Evolutionary conservation across 768 basidiomycete genomes (phyloP).

Genomic region (Goffeauzyma gilvescens): DNA sequence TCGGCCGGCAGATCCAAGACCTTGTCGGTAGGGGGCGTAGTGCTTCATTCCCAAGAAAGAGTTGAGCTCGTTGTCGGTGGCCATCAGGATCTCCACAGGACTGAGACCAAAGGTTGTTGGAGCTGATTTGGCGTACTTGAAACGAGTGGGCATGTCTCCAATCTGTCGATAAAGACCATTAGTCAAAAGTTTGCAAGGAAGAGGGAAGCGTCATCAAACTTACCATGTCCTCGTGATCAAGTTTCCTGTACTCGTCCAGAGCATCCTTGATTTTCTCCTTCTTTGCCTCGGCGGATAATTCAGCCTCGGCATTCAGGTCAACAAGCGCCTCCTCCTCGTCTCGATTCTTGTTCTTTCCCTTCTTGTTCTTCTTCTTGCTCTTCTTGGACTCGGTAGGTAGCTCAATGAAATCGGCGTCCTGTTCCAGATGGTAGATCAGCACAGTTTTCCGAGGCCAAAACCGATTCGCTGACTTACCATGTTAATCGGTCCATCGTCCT

Average conservation of each 20-base stretch:
- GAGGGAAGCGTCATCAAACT: slow-evolving; percentile 31
- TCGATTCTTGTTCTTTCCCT: slow-evolving; percentile 2
- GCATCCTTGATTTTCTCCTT: slow-evolving; percentile 66
- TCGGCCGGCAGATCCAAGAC: slow-evolving; percentile 22
- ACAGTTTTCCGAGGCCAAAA: not conserved
- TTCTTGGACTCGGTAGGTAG: slow-evolving; percentile 18
- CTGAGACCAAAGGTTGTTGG: slow-evolving; percentile 48
- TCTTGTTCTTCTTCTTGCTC: slow-evolving; percentile 18
- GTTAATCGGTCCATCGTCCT: slow-evolving; percentile 39
- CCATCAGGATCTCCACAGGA: slow-evolving; percentile 70
- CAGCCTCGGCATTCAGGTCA: slow-evolving; percentile 33
- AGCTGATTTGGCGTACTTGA: slow-evolving; percentile 60
- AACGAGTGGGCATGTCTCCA: slow-evolving; percentile 73
- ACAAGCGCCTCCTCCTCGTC: slow-evolving; percentile 36
- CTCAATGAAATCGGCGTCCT: slow-evolving; percentile 28
- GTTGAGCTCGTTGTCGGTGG: slow-evolving; percentile 83
- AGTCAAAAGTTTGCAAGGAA: too few relatives aligned
- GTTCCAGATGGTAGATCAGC: not conserved
- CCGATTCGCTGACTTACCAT: slow-evolving; percentile 19
- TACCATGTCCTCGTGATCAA: slow-evolving; percentile 93
- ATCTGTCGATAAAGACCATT: slow-evolving; percentile 40
- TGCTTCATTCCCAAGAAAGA: slow-evolving; percentile 74
- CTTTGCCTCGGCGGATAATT: slow-evolving; percentile 61
- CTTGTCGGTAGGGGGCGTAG: slow-evolving; percentile 68
- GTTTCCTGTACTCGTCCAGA: slow-evolving; percentile 72